Base-by-base conservation (phyloP, 768 basidiomycete species). In the Aureoboletus auriporus region DNA sequence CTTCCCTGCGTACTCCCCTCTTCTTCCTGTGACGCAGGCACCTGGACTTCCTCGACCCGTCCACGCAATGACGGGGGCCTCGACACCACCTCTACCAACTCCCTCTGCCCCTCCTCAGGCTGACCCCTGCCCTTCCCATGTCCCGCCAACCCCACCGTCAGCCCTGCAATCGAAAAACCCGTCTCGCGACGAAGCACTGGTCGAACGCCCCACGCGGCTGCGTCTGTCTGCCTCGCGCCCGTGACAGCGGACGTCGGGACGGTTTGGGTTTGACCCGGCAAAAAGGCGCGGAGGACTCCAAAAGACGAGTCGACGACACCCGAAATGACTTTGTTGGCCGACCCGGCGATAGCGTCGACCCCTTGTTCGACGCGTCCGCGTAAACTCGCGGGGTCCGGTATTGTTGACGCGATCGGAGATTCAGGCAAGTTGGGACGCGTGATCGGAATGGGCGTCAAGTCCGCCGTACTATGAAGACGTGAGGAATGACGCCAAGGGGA, bases 281-380 rank as follows among this genome's bases (percentile, higher is more conserved):
- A 75, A 37, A 93, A 71, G 5, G 89, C 84, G 14, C 89, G 79
- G 13, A 96, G 73, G 53, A 93, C 88, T 14, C 89, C 88, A 67
- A 94, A 93, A 3, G 89, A 90, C 0, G 90, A 82, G 62, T 95
- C 93, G 41, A 95, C 86, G 44, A 96, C 92, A 20, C 89, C 93
- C 6, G 77, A 83, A 44, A 91, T 68, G 40, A 86, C 81, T 48
- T 83, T 81, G 63, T 81, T 83, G 14, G 93, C 93, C 0, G 87
- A 85, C n/a, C 82, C 89, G 0, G 87, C 80, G 34, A 93, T 80
- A 0, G 80, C 81, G 49, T 87, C 86, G 13, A 89, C 86, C 52
- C 84, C 84, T 61, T 91, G 89, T 54, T 80, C 87, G 9, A 93
- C 86, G 38, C 86, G 76, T 9, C 80, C 79, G 1, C 89, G 78